A percentile compares a stretch with the other conserved stretches of the same genome.
Evolutionary conservation across 2,329 filamentous ascomycete genomes (phyloP).

Genomic region (Clarireedia paspali): DNA sequence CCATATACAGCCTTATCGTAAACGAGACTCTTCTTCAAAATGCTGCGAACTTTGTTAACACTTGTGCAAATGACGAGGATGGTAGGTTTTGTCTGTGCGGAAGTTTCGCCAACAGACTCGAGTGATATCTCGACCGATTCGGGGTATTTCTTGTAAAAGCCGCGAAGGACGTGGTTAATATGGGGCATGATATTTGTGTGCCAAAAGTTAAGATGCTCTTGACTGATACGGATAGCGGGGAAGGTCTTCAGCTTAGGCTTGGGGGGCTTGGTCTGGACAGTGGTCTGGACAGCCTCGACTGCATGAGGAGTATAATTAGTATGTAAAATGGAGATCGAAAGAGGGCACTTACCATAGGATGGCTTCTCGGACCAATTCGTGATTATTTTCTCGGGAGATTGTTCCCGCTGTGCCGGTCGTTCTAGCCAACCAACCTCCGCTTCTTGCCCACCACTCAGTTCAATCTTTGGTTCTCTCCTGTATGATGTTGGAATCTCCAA

Average conservation of each 20-base stretch:
- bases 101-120: conserved; percentile 63
- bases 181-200: conserved; percentile 64
- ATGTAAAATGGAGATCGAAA: background rate
- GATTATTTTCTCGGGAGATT: conserved; percentile 5
- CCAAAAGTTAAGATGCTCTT: conserved; percentile 63
- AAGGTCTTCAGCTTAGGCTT: conserved; percentile 47
- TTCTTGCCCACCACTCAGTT: conserved; percentile 9
- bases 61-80: conserved; percentile 73
- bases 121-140: conserved; percentile 75
- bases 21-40: conserved; percentile 61
- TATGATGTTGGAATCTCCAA: conserved; percentile 16
- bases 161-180: conserved; percentile 61
- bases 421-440: conserved; percentile 18
- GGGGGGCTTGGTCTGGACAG: conserved; percentile 14
- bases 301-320: conserved; percentile 9
- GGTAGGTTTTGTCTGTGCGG: conserved; percentile 59
- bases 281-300: conserved; percentile 10
- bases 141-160: conserved; percentile 63
- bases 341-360: conserved; percentile 12
- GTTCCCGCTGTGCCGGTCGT: conserved; percentile 16
- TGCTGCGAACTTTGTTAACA: conserved; percentile 62
- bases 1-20: conserved; percentile 59
- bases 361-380: conserved; percentile 19
- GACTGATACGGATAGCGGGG: conserved; percentile 49
- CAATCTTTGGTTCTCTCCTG: conserved; percentile 6